Conservation (phyloP, 148 eudicot species). For the Chenopodium quinoa region DNA sequence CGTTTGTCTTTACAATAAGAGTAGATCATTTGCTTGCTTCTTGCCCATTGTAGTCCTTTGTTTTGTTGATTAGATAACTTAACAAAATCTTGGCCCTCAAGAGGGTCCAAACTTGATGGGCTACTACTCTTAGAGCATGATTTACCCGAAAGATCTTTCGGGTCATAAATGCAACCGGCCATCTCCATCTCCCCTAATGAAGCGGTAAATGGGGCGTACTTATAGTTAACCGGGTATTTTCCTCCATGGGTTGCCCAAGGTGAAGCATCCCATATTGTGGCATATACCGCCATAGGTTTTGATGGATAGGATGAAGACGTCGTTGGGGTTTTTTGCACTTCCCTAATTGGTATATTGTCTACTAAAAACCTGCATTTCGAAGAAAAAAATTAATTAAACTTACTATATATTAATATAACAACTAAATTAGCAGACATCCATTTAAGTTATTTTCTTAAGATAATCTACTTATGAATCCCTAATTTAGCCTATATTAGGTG, state of each 20-base stretch:
- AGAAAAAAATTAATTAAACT: background rate
- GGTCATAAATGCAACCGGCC: constrained; percentile 57
- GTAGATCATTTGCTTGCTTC: constrained; percentile 67
- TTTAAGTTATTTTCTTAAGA: too few species aligned
- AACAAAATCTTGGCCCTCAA: constrained; percentile 66
- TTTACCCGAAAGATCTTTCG: constrained; percentile 23
- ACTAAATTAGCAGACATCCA: background rate
- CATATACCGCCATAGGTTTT: constrained; percentile 72
- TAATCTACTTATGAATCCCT: too few species aligned
- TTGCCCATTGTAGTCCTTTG: constrained; percentile 71
- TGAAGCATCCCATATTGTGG: constrained; percentile 96
- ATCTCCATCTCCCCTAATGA: constrained; percentile 54
- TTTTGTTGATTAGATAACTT: constrained; percentile 60
- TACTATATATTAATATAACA: too few species aligned
- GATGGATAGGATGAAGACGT: constrained; percentile 67
- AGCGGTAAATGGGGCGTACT: constrained; percentile 78
- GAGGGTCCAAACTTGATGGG: constrained; percentile 69
- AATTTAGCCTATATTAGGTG: background rate
- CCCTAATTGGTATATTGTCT: constrained; percentile 86
- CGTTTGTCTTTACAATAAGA: constrained; percentile 77
- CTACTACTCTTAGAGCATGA: constrained; percentile 40
- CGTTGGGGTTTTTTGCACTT: constrained; percentile 51
- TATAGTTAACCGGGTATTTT: constrained; percentile 82
- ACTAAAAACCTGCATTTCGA: constrained; percentile 66
- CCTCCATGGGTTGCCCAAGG: constrained; percentile 97